Conservation (phyloP, 305 asterid species). For the Rubia balearica region DNA sequence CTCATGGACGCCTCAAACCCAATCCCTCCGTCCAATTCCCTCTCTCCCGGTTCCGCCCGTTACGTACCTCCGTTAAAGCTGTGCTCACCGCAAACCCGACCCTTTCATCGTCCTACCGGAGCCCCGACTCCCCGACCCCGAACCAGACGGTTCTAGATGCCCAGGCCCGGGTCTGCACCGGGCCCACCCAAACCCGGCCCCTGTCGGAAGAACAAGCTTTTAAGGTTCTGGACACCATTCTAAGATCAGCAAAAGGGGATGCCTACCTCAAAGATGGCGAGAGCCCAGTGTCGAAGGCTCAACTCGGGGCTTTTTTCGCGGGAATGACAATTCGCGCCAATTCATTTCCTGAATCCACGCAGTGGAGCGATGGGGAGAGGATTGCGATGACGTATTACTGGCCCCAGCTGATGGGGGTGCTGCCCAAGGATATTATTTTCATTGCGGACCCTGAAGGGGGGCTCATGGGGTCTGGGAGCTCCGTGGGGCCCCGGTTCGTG, state of each 20-base stretch:
- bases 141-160: slow-evolving; percentile 85
- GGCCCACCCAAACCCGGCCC: slow-evolving; percentile 90
- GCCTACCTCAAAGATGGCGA: slow-evolving; percentile 52
- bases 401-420: slow-evolving; percentile 66
- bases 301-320: slow-evolving; percentile 91
- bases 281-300: slow-evolving; percentile 72
- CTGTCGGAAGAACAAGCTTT: slow-evolving; percentile 83
- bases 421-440: slow-evolving; percentile 72
- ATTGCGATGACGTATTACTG: slow-evolving; percentile 71
- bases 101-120: slow-evolving; percentile 64
- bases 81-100: slow-evolving; percentile 42
- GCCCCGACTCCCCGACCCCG: slow-evolving; percentile 39
- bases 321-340: slow-evolving; percentile 97
- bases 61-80: neutral
- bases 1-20: slow-evolving; percentile 7
- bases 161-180: slow-evolving; percentile 88
- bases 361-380: slow-evolving; percentile 97
- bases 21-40: slow-evolving; percentile 10
- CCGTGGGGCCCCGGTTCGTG: slow-evolving; percentile 68
- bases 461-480: slow-evolving; percentile 66
- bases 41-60: neutral
- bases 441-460: slow-evolving; percentile 94
- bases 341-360: slow-evolving; percentile 85
- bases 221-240: slow-evolving; percentile 77
- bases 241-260: slow-evolving; percentile 38